Conservation (phyloP, 495 filamentous ascomycete genomes). For the Podospora sp. region DNA sequence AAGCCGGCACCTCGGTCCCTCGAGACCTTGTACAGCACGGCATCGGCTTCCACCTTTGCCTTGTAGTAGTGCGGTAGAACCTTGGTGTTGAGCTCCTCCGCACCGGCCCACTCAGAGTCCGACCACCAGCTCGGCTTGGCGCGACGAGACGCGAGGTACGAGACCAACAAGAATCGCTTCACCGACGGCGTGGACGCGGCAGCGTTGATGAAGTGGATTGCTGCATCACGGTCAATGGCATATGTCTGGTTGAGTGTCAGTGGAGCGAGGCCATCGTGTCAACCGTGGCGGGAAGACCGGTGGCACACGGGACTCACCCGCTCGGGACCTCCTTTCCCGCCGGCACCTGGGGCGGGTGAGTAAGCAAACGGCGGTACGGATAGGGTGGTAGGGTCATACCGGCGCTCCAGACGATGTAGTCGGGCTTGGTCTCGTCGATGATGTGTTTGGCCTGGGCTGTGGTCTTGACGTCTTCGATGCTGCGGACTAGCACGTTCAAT, state of each 20-base stretch:
- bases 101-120: slow-evolving; percentile 57
- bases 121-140: slow-evolving; percentile 67
- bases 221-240: slow-evolving; percentile 67
- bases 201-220: slow-evolving; percentile 69
- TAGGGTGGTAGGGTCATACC: slow-evolving; percentile 46
- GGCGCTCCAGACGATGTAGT: slow-evolving; percentile 81
- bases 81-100: slow-evolving; percentile 54
- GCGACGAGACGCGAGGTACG: slow-evolving; percentile 63
- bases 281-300: too few relatives aligned
- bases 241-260: slow-evolving; percentile 30
- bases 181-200: slow-evolving; percentile 59
- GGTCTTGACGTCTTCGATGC: slow-evolving; percentile 68
- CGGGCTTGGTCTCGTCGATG: slow-evolving; percentile 60
- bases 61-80: slow-evolving; percentile 66
- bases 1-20: slow-evolving; percentile 48
- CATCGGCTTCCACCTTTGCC: slow-evolving; percentile 77
- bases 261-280: too few relatives aligned
- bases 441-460: slow-evolving; percentile 63
- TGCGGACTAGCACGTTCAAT: slow-evolving; percentile 62
- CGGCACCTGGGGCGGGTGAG: slow-evolving; percentile 57
- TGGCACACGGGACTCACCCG: slow-evolving; percentile 38
- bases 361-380: not conserved
- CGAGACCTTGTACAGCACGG: slow-evolving; percentile 63
- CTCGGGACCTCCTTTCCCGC: slow-evolving; percentile 70
- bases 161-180: slow-evolving; percentile 75